Base-by-base conservation (phyloP, 257 asterid species). In the Nicotiana benthamiana region DNA sequence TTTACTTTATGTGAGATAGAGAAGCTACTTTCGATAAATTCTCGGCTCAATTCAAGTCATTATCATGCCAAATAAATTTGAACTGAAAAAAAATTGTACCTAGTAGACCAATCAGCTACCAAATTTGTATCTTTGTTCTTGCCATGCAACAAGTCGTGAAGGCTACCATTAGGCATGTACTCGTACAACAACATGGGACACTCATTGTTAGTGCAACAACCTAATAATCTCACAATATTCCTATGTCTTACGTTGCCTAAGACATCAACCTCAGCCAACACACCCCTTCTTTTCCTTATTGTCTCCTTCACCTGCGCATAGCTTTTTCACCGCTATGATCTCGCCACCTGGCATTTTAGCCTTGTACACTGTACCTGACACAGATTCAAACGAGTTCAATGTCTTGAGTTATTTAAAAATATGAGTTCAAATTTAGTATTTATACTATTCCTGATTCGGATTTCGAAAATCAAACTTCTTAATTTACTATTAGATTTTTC, bases 111-210 rank as follows among this genome's bases (percentile, higher is more conserved):
- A 84, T 91, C 94, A 1, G 87, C 93, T 36, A 80, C 88, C 87
- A 90, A 27, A 83, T 86, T 92, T 18, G 85, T 87, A 46, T 80
- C 88, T 77, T 93, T 93, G 13, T 88, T 89, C 78, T 86, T 91
- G 13, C 92, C 94, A 80, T 94, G 98, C 80, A 94, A 82, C 48
- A 94, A 77, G 54, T 94, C 94, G 28, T 92, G 93, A 16, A 95
- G 63, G 75, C 97, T 95, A 61, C 99, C 99, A 61, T 93, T 93
- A n/a, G 97, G 97, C 99, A 93, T 95, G 90, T 92, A 95, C 80
- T 95, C 98, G 34, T 95, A 95, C 76, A 95, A 36, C 87, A 95
- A 67, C 98, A 94, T 94, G 1, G 98, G 91, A 10, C 93, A 89
- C 68, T 82, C 87, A 7, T 84, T 86, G 87, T 91, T 92, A 43